Evolutionary conservation across 306 rosid species (phyloP).

Genomic region (Vicia villosa): DNA sequence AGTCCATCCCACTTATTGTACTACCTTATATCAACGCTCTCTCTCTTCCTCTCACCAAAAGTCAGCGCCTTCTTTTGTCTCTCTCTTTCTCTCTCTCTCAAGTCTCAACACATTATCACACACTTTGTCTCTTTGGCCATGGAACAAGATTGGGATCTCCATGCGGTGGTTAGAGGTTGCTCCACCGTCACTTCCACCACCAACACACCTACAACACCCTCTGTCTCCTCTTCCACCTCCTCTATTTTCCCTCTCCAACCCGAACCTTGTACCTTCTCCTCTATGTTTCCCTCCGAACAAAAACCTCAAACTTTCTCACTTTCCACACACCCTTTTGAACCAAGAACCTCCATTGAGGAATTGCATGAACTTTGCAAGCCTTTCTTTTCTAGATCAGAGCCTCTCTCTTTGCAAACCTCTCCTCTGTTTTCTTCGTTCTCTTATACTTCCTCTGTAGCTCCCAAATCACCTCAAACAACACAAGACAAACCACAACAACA

Average conservation of each 20-base stretch:
- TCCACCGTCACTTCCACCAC: conserved; percentile 38
- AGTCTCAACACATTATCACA: conserved; percentile 34
- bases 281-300: conserved; percentile 37
- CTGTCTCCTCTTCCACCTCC: conserved; percentile 27
- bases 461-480: conserved; percentile 33
- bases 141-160: conserved; percentile 96
- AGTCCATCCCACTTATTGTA: conserved; percentile 38
- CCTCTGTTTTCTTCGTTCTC: conserved; percentile 41
- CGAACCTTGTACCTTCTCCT: conserved; percentile 17
- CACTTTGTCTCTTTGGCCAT: conserved; percentile 38
- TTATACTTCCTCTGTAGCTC: conserved; percentile 35
- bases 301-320: conserved; percentile 40
- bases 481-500: conserved; percentile 44
- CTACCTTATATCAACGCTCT: conserved; percentile 37
- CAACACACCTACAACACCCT: background rate
- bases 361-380: conserved; percentile 93
- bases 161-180: conserved; percentile 91
- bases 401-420: conserved; percentile 37
- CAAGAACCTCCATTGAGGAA: conserved; percentile 49
- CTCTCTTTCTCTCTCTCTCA: conserved; percentile 29
- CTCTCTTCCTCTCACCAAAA: conserved; percentile 32
- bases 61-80: conserved; percentile 67
- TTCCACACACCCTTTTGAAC: conserved; percentile 51
- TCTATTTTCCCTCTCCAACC: conserved; percentile 30
- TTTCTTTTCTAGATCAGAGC: conserved; percentile 63